Conservation (phyloP, 2,329 filamentous ascomycete species). For the Xylariaceae sp. region DNA sequence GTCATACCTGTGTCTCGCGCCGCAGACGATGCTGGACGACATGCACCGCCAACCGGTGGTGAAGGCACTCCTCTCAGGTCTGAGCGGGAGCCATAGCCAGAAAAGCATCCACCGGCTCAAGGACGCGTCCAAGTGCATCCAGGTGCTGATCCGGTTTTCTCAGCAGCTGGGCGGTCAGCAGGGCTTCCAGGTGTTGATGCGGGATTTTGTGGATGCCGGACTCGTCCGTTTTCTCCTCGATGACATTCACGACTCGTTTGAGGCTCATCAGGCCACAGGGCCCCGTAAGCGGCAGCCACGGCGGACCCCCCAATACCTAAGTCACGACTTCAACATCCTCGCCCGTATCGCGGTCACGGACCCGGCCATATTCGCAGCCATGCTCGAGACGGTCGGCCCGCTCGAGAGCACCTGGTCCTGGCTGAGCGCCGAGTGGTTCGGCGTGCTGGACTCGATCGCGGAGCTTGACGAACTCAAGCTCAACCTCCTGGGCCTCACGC, state of each 20-base stretch:
- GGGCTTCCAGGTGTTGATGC: conserved; percentile 58
- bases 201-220: conserved; percentile 58
- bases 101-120: conserved; percentile 54
- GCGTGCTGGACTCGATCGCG: conserved; percentile 61
- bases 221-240: conserved; percentile 60
- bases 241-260: conserved; percentile 61
- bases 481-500: conserved; percentile 65
- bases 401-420: conserved; percentile 53
- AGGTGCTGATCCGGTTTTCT: conserved; percentile 59
- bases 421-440: conserved; percentile 62
- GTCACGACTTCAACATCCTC: conserved; percentile 80
- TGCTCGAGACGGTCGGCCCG: conserved; percentile 43
- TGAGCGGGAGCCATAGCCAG: too few species aligned
- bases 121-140: conserved; percentile 55
- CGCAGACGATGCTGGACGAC: conserved; percentile 59
- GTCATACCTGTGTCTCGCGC: conserved; percentile 64
- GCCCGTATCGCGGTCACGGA: conserved; percentile 71
- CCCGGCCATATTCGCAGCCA: conserved; percentile 60
- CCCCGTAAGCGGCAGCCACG: conserved; percentile 65
- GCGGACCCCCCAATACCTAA: conserved; percentile 70
- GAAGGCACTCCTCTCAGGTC: conserved; percentile 45
- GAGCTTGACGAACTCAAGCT: conserved; percentile 64
- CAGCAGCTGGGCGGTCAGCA: conserved; percentile 55
- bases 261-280: conserved; percentile 75
- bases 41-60: conserved; percentile 46